Base-by-base conservation (phyloP, 2,329 filamentous ascomycete genomes). In the Alternaria triticimaculans region DNA sequence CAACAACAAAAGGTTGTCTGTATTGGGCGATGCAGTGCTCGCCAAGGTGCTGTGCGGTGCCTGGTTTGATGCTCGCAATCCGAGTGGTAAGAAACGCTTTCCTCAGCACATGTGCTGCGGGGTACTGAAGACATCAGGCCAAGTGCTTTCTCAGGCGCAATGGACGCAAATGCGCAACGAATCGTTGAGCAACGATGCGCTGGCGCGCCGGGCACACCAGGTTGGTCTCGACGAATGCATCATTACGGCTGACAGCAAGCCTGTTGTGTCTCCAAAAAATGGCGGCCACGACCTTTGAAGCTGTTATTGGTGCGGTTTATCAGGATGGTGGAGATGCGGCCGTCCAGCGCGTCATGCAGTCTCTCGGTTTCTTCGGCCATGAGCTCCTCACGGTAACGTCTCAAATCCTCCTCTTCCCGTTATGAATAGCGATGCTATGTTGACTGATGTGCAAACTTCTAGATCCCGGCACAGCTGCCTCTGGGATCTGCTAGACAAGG, bases 221-320 rank as follows among this genome's bases (percentile, higher is more conserved):
- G 6, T 20, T 18, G 60, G 55, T 1, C 30, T 69, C 4, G 64
- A 67, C 8, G 10, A n/a, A 12, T 54, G 51, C 43, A 28, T 69
- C 45, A 18, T 69, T 45, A 53, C 11, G 6, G 54, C 58, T 33
- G 23, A 44, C 4, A 56, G 51, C 4, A 58, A 33, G 4, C n/a
- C n/a, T 15, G 15, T 5, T 0, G 18, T 62, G 6, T 71, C 72
- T 2, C 23, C 50, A 0, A 62, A 56, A 56, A 2, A 67, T 73
- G 15, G 76, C 78, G 67, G 76, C 78, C 1, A 72, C 65, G 5
- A 73, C 76, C 0, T 60, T 81, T 1, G 73, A 79, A 57, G 78
- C 78, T 14, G 60, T 81, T n/a, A 43, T 80, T n/a, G 78, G 77
- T 4, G 80, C 77, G 8, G 72, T 76, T 9, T 76, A 67, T 23